Percentiles rank a stretch among this genome's conserved stretches.
Conservation (phyloP, 1,284 basidiomycete genomes). For the Hymenochaete sp. region DNA sequence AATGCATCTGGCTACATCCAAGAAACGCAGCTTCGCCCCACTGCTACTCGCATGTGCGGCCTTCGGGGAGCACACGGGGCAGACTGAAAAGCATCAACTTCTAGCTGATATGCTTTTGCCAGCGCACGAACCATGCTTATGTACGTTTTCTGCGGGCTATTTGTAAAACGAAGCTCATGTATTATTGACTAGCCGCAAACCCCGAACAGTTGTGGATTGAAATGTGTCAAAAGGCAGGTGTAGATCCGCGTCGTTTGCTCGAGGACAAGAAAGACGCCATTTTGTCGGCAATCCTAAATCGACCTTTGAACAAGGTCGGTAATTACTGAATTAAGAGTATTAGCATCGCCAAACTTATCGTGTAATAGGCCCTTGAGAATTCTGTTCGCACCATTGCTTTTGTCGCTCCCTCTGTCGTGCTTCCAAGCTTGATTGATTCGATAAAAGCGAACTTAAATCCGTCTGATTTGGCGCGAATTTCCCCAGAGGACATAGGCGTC, state of each 20-base stretch:
- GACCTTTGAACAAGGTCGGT: constrained; percentile 34
- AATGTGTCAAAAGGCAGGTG: constrained; percentile 56
- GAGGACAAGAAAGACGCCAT: constrained; percentile 41
- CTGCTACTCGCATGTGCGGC: constrained; percentile 43
- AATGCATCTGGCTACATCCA: too few species aligned
- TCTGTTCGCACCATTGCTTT: constrained; percentile 74
- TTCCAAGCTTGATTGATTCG: constrained; percentile 65
- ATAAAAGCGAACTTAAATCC: constrained; percentile 58
- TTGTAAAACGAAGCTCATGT: background rate
- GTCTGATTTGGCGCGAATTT: constrained; percentile 49
- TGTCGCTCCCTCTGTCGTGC: constrained; percentile 58
- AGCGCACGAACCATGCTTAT: constrained; percentile 66
- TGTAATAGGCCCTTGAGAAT: constrained; percentile 54
- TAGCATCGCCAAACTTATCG: constrained; percentile 7
- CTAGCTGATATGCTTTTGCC: constrained; percentile 56
- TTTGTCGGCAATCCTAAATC: constrained; percentile 39
- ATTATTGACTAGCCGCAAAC: constrained; percentile 34
- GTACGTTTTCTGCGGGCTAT: constrained; percentile 28
- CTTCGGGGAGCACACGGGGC: constrained; percentile 34
- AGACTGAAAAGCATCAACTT: constrained; percentile 32
- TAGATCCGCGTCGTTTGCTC: constrained; percentile 63
- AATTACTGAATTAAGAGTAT: background rate
- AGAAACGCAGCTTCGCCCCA: constrained; percentile 33
- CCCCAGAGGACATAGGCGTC: constrained; percentile 68
- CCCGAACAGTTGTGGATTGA: constrained; percentile 78